Base-by-base conservation (phyloP, 768 basidiomycete species). In the Strobilomyces dryophilus region DNA sequence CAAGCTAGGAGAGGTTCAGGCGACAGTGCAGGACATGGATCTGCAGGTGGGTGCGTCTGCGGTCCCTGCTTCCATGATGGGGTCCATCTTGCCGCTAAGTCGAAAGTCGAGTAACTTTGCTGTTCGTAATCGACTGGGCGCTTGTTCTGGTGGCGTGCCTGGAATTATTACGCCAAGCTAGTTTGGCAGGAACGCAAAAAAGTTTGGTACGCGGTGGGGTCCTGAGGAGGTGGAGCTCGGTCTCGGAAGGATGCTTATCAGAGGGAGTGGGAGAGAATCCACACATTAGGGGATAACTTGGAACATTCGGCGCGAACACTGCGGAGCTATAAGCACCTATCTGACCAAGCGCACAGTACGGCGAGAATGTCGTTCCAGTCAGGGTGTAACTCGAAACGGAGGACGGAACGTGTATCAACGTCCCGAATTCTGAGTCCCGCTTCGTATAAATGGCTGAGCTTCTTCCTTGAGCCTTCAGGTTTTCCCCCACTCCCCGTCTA, bases 351-450 rank as follows among this genome's bases (percentile, higher is more conserved):
- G 29, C 34, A 17, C 14, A n/a, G 26, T 12, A 29, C 24, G 34
- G 20, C 21, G 15, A 41, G 21, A 41, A 51, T 47, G 52, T 49
- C 40, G 44, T 42, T 53, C 43, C 32, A 24, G 34, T n/a, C 17
- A 37, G 18, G 17, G 34, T 26, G 27, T 7, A 61, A 61, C 42
- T 49, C 61, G 60, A 24, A 8, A n/a, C 41, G 39, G n/a, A 55
- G 59, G 59, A 53, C 8, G 5, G 47, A 52, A 47, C 56, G 53
- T 61, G 56, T 51, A 26, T 29, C 29, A 21, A 37, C 35, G 37
- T 26, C 47, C 31, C 24, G 53, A 37, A 26, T 45, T 15, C 50
- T 18, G 27, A 35, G 11, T 45, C 34, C 26, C 45, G n/a, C 32
- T 44, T 17, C 34, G 35, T 62, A 61, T 61, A 62, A 51, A 55